These are phyloP conservation scores for Dacryopinax primogenitus DNA, from an alignment of 768 basidiomycete genomes.

Conservation along the genomic window DNA sequence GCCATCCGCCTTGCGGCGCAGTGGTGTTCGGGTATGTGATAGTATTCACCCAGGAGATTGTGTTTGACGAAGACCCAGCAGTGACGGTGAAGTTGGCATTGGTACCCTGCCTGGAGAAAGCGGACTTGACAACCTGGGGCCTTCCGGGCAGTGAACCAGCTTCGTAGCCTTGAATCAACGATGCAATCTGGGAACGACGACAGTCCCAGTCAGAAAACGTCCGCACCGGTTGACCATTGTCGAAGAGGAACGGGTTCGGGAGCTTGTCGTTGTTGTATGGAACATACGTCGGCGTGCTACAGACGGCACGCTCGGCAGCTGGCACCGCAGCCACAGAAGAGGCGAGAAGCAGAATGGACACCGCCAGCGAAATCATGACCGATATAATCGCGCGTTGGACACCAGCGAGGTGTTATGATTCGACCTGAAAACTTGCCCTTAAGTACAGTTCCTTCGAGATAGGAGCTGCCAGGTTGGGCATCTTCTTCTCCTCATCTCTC, in stretches of 20 bases:
- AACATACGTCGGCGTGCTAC: not conserved
- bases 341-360: not conserved
- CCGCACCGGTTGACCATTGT: conserved; percentile 32
- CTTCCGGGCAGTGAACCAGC: conserved; percentile 38
- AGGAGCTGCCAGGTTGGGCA: not conserved
- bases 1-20: conserved; percentile 32
- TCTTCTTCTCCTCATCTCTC: not conserved
- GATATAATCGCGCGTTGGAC: not conserved
- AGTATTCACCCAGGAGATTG: conserved; percentile 38
- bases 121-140: conserved; percentile 36
- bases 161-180: conserved; percentile 43
- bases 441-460: not conserved
- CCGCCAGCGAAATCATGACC: not conserved
- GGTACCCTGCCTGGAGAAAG: conserved; percentile 28
- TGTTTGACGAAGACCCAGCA: conserved; percentile 34
- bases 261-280: conserved; percentile 33
- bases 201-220: conserved; percentile 41
- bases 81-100: conserved; percentile 36
- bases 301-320: not conserved
- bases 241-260: conserved; percentile 44
- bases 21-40: conserved; percentile 35
- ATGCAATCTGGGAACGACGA: conserved; percentile 37
- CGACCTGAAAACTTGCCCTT: not conserved
- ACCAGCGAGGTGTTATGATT: not conserved
- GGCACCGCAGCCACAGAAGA: not conserved